Evolutionary conservation across 768 basidiomycete species (phyloP).

Genomic region (Wakefieldia striispora): DNA sequence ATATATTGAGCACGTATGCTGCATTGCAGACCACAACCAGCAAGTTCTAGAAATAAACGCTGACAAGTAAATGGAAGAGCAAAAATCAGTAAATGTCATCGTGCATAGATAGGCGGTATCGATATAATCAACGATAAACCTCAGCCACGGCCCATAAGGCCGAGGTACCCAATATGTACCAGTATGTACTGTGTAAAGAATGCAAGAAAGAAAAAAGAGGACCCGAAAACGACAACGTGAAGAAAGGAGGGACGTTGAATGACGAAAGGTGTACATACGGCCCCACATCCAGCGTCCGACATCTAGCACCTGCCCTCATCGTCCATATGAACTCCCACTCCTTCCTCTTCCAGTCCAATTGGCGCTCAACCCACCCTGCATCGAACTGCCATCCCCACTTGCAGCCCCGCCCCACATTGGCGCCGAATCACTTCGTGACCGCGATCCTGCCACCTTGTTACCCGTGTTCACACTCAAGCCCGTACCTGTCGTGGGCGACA

Average conservation of each 20-base stretch:
- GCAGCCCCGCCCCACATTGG: slow-evolving; percentile 22
- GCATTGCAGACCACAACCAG: no score
- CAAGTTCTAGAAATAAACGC: no score
- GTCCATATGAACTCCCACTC: slow-evolving; percentile 26
- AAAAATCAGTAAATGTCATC: no score
- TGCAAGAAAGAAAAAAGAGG: not conserved
- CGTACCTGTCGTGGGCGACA: slow-evolving; percentile 12
- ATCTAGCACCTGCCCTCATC: slow-evolving; percentile 11
- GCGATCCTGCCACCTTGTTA: slow-evolving; percentile 19
- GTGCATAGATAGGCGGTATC: no score
- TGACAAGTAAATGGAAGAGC: no score
- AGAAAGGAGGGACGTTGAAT: slow-evolving; percentile 24
- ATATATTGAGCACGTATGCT: no score
- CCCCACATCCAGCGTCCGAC: not conserved
- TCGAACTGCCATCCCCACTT: slow-evolving; percentile 14
- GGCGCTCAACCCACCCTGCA: slow-evolving; percentile 24
- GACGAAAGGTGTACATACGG: slow-evolving; percentile 13
- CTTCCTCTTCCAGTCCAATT: slow-evolving; percentile 29
- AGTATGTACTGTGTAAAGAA: not conserved
- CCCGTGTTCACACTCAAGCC: slow-evolving; percentile 4
- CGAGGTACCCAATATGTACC: not conserved
- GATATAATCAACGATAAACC: no score
- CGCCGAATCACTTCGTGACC: slow-evolving; percentile 25
- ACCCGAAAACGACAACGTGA: not conserved
- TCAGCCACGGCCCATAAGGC: no score